Percentiles rank a stretch among this genome's conserved stretches.
phyloP scores from a whole-genome alignment of 148 eudicot species.

The Polygonum aviculare region DNA sequence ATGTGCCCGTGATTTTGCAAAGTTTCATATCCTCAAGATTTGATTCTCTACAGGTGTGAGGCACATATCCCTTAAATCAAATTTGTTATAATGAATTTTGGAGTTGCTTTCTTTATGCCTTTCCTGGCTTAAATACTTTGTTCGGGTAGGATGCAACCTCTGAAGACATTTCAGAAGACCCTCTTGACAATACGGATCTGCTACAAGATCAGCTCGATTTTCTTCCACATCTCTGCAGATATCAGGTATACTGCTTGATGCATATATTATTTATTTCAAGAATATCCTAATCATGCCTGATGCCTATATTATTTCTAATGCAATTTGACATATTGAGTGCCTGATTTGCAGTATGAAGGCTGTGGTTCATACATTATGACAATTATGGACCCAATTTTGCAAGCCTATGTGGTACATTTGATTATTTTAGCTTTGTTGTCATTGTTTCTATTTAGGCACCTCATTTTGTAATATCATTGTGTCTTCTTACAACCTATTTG shows the following conservation, averaged over 20 bases:
- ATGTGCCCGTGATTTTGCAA: slow-evolving; percentile 80
- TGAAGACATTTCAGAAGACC: slow-evolving; percentile 74
- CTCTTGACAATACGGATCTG: slow-evolving; percentile 80
- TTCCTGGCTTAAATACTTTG: neutral
- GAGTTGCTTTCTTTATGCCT: slow-evolving; percentile 8
- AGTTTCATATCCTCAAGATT: slow-evolving; percentile 84
- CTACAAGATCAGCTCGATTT: slow-evolving; percentile 93
- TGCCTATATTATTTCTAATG: neutral
- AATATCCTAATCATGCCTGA: neutral
- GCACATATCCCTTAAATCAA: neutral
- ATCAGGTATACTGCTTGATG: slow-evolving; percentile 44
- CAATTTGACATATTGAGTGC: neutral
- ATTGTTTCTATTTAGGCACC: neutral
- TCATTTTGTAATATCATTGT: neutral
- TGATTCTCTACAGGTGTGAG: slow-evolving; percentile 62
- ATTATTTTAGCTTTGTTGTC: neutral
- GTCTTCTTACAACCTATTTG: neutral
- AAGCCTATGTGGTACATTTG: slow-evolving; percentile 57
- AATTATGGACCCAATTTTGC: slow-evolving; percentile 65
- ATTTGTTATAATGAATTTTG: neutral
- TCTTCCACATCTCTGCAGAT: slow-evolving; percentile 72
- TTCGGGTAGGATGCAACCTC: slow-evolving; percentile 48
- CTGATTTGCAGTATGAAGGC: slow-evolving; percentile 55
- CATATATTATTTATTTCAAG: neutral
- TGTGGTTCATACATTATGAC: slow-evolving; percentile 53